A percentile compares a stretch with the other conserved stretches of the same genome.
Conservation (phyloP, 352 stramenopile species). For the Phytophthora pseudosyringae region DNA sequence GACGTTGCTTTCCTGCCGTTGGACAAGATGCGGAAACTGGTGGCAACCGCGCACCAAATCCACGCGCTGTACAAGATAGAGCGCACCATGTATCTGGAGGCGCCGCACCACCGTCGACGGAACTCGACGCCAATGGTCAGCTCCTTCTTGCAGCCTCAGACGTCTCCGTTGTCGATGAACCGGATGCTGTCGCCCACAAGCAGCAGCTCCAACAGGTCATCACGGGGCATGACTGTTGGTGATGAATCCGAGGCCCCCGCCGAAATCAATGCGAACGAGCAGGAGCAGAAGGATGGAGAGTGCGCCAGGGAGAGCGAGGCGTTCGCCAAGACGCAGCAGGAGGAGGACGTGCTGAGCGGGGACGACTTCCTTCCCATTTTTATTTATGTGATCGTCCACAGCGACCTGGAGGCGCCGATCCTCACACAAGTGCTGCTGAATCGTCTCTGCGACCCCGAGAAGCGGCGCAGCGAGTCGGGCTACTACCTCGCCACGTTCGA, state of each 20-base stretch:
- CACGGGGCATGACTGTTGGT: slow-evolving; percentile 32
- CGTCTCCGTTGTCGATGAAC: slow-evolving; percentile 21
- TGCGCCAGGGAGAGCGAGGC: slow-evolving; percentile 14
- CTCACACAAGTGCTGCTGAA: slow-evolving; percentile 86
- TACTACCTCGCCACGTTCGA: slow-evolving; percentile 90
- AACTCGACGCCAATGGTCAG: slow-evolving; percentile 50
- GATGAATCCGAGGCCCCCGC: slow-evolving; percentile 28
- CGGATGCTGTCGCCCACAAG: slow-evolving; percentile 33
- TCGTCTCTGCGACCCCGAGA: slow-evolving; percentile 84
- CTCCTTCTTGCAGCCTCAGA: slow-evolving; percentile 24
- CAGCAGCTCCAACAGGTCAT: slow-evolving; percentile 36
- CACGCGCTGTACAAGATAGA: slow-evolving; percentile 75
- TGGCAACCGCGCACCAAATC: slow-evolving; percentile 73
- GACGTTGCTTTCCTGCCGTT: slow-evolving; percentile 80
- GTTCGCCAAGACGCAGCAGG: slow-evolving; percentile 28
- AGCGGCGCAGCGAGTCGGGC: slow-evolving; percentile 85
- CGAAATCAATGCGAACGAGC: slow-evolving; percentile 14
- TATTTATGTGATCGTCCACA: slow-evolving; percentile 91
- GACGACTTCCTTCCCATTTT: slow-evolving; percentile 91
- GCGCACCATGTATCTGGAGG: slow-evolving; percentile 51
- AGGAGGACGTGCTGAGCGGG: slow-evolving; percentile 81
- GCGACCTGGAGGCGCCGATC: slow-evolving; percentile 74
- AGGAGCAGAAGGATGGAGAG: slow-evolving; percentile 18
- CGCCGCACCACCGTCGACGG: slow-evolving; percentile 40
- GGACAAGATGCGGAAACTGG: slow-evolving; percentile 87